phyloP scores from a whole-genome alignment of 257 asterid species.

The Ophiorrhiza pumila region DNA sequence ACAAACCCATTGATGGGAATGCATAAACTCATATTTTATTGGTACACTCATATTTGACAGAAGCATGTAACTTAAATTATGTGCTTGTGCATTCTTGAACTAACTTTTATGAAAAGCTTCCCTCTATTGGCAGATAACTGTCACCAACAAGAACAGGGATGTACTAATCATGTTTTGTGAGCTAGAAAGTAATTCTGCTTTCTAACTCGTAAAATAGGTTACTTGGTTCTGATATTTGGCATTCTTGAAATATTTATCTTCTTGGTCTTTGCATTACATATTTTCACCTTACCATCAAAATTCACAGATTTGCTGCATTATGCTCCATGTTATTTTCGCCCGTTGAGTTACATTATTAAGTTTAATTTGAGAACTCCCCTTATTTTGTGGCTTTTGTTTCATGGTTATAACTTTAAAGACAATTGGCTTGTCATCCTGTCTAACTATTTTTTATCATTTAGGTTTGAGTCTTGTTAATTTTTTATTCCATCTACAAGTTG shows the following conservation, averaged over 20 bases:
- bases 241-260: too few species aligned
- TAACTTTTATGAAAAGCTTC: background rate
- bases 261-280: background rate
- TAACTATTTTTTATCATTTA: background rate
- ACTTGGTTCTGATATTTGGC: background rate
- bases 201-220: background rate
- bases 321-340: background rate
- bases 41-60: background rate
- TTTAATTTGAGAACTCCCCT: background rate
- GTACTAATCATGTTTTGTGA: background rate
- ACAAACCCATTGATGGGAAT: too few species aligned
- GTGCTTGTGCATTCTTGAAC: background rate
- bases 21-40: too few species aligned
- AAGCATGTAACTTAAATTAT: background rate
- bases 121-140: background rate
- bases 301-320: background rate
- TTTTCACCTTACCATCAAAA: background rate
- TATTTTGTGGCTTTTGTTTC: background rate
- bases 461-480: constrained; percentile 2
- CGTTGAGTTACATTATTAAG: too few species aligned
- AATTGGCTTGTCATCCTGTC: constrained; percentile 2
- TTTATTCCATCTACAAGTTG: constrained; percentile 16
- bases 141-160: background rate
- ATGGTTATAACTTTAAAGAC: background rate
- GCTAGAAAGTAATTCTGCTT: background rate